phyloP scores from a whole-genome alignment of 352 stramenopile genomes.

The Blastocystis hominis region DNA sequence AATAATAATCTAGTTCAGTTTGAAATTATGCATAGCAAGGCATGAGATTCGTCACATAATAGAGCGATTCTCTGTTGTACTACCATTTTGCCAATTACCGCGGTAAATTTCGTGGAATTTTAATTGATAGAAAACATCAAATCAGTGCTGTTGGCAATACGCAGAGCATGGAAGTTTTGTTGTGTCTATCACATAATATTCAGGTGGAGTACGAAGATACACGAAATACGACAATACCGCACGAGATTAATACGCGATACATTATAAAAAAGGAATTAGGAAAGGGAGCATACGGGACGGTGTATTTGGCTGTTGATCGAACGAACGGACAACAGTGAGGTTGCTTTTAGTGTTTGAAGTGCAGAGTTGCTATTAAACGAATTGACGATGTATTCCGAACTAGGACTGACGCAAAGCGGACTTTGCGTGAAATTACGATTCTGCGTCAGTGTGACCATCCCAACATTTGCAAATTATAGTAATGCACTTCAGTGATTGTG shows the following conservation, averaged over 20 bases:
- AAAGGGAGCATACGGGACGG: constrained; percentile 56
- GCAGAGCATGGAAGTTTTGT: no score
- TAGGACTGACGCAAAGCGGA: constrained; percentile 54
- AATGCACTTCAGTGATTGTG: neutral
- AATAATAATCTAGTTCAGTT: no score
- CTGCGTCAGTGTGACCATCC: constrained; percentile 55
- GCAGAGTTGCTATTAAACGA: constrained; percentile 56
- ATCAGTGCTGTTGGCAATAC: no score
- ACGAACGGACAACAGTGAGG: constrained; percentile 8
- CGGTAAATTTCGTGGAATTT: no score
- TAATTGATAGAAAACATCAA: no score
- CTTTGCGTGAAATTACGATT: constrained; percentile 47
- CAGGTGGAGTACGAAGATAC: neutral
- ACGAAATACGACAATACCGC: constrained; percentile 20
- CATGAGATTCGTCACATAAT: no score
- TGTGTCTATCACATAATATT: no score
- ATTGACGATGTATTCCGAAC: constrained; percentile 57
- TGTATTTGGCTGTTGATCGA: constrained; percentile 45
- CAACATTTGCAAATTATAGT: constrained; percentile 54
- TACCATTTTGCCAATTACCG: no score
- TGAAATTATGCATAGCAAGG: no score
- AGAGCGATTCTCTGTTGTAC: no score
- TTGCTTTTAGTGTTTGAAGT: neutral
- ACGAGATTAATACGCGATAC: constrained; percentile 55
- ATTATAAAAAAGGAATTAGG: constrained; percentile 56